phyloP scores from a whole-genome alignment of 768 basidiomycete species.

The Chiua virens region DNA sequence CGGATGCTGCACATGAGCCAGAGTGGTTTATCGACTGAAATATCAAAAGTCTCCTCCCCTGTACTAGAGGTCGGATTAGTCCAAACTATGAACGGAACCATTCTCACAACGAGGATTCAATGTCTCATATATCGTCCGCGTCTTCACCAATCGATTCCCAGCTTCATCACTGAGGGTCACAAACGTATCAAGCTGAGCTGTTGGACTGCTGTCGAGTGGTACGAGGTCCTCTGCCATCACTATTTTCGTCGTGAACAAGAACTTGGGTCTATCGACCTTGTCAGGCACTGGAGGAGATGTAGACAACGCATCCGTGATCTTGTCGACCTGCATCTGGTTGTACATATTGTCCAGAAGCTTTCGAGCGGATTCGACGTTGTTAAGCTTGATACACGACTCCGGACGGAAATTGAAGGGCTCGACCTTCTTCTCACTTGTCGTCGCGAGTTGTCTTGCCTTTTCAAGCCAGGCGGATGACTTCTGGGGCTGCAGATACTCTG shows the following conservation, averaged over 20 bases:
- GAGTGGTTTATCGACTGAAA: slow-evolving; percentile 88
- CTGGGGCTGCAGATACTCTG: slow-evolving; percentile 77
- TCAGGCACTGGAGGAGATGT: slow-evolving; percentile 67
- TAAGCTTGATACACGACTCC: slow-evolving; percentile 95
- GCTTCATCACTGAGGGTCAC: slow-evolving; percentile 93
- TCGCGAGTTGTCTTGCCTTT: slow-evolving; percentile 75
- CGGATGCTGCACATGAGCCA: slow-evolving; percentile 98
- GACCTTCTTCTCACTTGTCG: slow-evolving; percentile 83
- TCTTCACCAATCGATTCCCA: slow-evolving; percentile 89
- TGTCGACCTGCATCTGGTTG: slow-evolving; percentile 86
- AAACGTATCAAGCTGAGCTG: slow-evolving; percentile 86
- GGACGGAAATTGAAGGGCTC: slow-evolving; percentile 94
- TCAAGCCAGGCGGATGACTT: slow-evolving; percentile 89
- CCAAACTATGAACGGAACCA: neutral
- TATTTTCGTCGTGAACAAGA: slow-evolving; percentile 93
- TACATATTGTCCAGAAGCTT: slow-evolving; percentile 93
- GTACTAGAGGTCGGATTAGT: slow-evolving; percentile 8
- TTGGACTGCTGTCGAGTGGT: slow-evolving; percentile 70
- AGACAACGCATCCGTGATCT: slow-evolving; percentile 64
- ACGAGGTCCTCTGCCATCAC: slow-evolving; percentile 88
- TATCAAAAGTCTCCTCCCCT: slow-evolving; percentile 98
- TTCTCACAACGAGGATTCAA: slow-evolving; percentile 84
- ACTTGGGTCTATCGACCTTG: slow-evolving; percentile 65
- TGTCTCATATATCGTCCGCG: slow-evolving; percentile 92
- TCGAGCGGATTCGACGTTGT: slow-evolving; percentile 93